Evolutionary conservation across 2,329 filamentous ascomycete species (phyloP), one percentile per base, ranked within the genome.

Genomic region (Aspergillus versicolor): DNA sequence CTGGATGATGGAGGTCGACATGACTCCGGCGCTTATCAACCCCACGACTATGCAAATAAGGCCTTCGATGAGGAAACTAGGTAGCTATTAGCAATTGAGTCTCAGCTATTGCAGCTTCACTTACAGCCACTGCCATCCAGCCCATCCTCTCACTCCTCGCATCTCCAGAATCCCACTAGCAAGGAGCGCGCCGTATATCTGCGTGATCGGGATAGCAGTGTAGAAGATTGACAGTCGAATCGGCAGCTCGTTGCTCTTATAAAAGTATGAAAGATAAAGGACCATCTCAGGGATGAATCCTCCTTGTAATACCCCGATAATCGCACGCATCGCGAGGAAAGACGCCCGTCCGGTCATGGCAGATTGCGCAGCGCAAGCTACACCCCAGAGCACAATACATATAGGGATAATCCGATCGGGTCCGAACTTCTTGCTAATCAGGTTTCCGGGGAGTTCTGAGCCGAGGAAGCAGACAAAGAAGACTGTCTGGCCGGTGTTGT

Each of bases 191-290:
- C 66, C 67, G 21, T 71, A 44, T n/a, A 73, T 68, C 9, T 71
- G 62, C 3, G 68, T 66, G 34, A 70, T 53, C 38, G 60, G 60
- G 3, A 86, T 81, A 0, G 84, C 81, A 0, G 83, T 84, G 87
- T 87, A 90, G 73, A 90, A 89, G 64, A 81, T 81, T 60, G 47
- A 44, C 5, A 59, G 48, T 5, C 57, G 42, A 11, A 81, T 80
- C 0, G 87, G 85, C 0, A 90, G 77, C 69, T 90, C 88, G 45
- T 78, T 77, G 2, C 82, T 81, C 52, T 82, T 90, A 74, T 90
- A 90, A 66, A 86, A 91, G 68, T 90, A 90, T 5, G 70, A 71
- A 2, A 71, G 60, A 45, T 69, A 73, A 8, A 89, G 75, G 21
- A 55, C 83, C 82, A 63, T 86, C 79, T 82, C 54, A 76, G 8